phyloP scores from a whole-genome alignment of 805 yeast genomes.

The Metschnikowia koreensis region DNA sequence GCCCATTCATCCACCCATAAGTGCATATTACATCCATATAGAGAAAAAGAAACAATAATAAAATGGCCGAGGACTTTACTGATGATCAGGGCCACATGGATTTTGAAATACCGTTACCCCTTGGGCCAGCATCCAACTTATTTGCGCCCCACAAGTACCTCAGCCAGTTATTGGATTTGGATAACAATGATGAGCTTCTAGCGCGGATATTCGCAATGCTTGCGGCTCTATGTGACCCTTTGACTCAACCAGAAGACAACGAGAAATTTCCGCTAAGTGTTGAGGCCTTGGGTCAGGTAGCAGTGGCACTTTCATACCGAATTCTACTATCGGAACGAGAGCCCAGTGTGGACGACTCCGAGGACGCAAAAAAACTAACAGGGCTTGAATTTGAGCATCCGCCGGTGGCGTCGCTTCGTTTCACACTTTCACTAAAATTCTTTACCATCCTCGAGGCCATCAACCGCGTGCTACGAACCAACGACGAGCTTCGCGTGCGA shows the following conservation, averaged over 20 bases:
- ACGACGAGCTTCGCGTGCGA: slow-evolving; percentile 42
- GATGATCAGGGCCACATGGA: slow-evolving; percentile 17
- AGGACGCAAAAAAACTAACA: not conserved
- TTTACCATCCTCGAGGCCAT: slow-evolving; percentile 40
- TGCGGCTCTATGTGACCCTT: slow-evolving; percentile 50
- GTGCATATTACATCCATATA: not conserved
- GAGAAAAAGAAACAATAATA: not conserved
- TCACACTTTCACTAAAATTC: slow-evolving; percentile 33
- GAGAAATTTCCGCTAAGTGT: slow-evolving; percentile 54
- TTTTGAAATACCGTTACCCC: slow-evolving; percentile 16
- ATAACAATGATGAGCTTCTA: slow-evolving; percentile 10
- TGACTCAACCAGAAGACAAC: slow-evolving; percentile 65
- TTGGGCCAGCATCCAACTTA: slow-evolving; percentile 10
- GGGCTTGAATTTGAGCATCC: slow-evolving; percentile 11
- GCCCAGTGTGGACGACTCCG: not conserved
- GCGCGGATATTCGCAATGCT: slow-evolving; percentile 14
- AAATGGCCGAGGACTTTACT: slow-evolving; percentile 13
- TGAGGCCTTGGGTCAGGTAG: slow-evolving; percentile 51
- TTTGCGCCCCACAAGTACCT: slow-evolving; percentile 15
- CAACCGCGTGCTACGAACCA: slow-evolving; percentile 36
- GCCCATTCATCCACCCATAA: not conserved
- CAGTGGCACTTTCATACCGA: slow-evolving; percentile 40
- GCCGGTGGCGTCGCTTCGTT: slow-evolving; percentile 30
- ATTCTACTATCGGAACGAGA: slow-evolving; percentile 16
- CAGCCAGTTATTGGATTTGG: slow-evolving; percentile 8